Conservation (phyloP, 1,284 basidiomycete genomes). For the Boletus austroedulis region DNA sequence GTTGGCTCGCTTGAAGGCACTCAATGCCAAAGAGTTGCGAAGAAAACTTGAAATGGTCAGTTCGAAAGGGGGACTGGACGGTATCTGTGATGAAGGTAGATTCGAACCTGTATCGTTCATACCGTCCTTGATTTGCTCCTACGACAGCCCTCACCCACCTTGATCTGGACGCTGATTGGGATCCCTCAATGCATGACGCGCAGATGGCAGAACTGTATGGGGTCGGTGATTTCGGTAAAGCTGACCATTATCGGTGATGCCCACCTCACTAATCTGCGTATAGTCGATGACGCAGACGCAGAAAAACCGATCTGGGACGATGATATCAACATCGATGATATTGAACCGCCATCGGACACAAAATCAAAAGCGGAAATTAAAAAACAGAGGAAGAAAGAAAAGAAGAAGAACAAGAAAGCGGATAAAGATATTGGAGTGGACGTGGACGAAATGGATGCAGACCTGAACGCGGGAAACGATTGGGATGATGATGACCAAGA, state of each 20-base stretch:
- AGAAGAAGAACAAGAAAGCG: slow-evolving; percentile 51
- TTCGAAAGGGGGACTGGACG: slow-evolving; percentile 56
- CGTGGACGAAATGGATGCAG: slow-evolving; percentile 74
- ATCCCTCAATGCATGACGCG: slow-evolving; percentile 71
- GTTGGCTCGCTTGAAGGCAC: slow-evolving; percentile 71
- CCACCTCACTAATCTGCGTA: slow-evolving; percentile 17
- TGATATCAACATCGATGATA: slow-evolving; percentile 79
- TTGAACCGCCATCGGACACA: slow-evolving; percentile 42
- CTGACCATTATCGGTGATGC: not conserved
- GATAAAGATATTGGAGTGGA: slow-evolving; percentile 51
- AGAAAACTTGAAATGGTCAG: slow-evolving; percentile 71
- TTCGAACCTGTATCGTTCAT: not conserved
- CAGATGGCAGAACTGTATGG: slow-evolving; percentile 76
- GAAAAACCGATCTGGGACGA: slow-evolving; percentile 88
- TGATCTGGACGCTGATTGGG: slow-evolving; percentile 82
- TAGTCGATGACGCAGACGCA: slow-evolving; percentile 39
- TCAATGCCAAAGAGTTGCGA: slow-evolving; percentile 83
- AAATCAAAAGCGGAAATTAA: slow-evolving; percentile 40
- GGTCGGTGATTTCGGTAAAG: slow-evolving; percentile 39
- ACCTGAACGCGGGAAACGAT: slow-evolving; percentile 39
- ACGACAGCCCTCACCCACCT: slow-evolving; percentile 55
- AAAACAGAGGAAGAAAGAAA: slow-evolving; percentile 53
- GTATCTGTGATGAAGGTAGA: slow-evolving; percentile 43
- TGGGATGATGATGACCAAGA: slow-evolving; percentile 51
- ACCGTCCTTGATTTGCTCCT: not conserved